phyloP scores from a whole-genome alignment of 768 basidiomycete species.

The Naganishia vishniacii region DNA sequence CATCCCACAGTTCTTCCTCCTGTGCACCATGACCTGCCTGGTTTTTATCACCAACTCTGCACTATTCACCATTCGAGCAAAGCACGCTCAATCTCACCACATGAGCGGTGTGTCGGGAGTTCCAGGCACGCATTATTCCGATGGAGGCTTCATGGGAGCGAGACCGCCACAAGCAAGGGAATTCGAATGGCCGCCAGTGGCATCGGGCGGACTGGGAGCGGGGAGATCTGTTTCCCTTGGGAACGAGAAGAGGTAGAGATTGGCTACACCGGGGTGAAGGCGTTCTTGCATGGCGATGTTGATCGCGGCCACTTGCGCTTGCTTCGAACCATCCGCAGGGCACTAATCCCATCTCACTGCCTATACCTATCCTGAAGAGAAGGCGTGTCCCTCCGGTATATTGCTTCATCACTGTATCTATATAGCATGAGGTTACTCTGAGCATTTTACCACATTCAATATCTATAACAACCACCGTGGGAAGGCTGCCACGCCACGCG shows the following conservation, averaged over 20 bases:
- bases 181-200: conserved; percentile 12
- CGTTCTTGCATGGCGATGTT: too few species aligned
- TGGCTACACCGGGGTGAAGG: neutral
- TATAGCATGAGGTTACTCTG: neutral
- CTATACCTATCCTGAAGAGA: too few species aligned
- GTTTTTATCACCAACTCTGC: conserved; percentile 47
- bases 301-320: too few species aligned
- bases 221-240: neutral
- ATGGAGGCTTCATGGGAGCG: neutral
- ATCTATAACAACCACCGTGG: too few species aligned
- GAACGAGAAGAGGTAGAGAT: conserved; percentile 4
- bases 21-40: conserved; percentile 45
- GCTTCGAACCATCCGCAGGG: too few species aligned
- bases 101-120: neutral
- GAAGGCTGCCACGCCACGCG: neutral
- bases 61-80: conserved; percentile 40
- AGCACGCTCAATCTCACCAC: conserved; percentile 16
- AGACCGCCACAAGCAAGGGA: conserved; percentile 15
- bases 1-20: conserved; percentile 44
- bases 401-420: conserved; percentile 1
- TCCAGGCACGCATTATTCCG: neutral
- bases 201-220: neutral
- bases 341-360: too few species aligned
- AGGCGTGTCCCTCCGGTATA: too few species aligned
- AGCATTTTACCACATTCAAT: neutral